phyloP scores from a whole-genome alignment of 352 stramenopile species.

The Aphanomyces cochlioides region DNA sequence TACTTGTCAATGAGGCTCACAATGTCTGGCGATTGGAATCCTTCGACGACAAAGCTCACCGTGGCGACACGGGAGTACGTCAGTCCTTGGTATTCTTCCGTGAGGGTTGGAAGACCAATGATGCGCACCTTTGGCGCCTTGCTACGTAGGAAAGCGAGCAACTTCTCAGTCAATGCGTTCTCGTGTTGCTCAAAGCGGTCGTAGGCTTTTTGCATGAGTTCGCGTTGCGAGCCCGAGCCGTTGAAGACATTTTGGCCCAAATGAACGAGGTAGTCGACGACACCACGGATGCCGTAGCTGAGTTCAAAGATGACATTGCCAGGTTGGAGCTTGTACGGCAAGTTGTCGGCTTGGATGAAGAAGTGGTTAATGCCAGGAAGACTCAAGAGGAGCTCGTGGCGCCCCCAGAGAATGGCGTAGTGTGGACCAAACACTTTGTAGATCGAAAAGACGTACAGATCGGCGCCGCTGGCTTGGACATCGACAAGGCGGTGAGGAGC shows the following conservation, averaged over 20 bases:
- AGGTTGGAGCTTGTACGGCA: slow-evolving; percentile 30
- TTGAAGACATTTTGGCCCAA: not conserved
- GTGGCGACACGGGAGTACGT: slow-evolving; percentile 16
- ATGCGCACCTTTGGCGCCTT: not conserved
- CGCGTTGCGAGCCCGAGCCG: not conserved
- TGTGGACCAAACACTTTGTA: slow-evolving; percentile 37
- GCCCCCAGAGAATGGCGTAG: slow-evolving; percentile 29
- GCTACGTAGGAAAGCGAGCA: slow-evolving; percentile 16
- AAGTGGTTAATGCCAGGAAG: slow-evolving; percentile 27
- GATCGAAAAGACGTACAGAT: slow-evolving; percentile 30
- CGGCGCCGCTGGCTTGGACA: slow-evolving; percentile 25
- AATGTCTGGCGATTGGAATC: slow-evolving; percentile 7
- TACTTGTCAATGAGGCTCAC: slow-evolving; percentile 7
- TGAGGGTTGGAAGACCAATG: slow-evolving; percentile 7
- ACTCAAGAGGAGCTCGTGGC: slow-evolving; percentile 22
- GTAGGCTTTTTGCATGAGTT: slow-evolving; percentile 17
- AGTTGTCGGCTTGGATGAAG: slow-evolving; percentile 23
- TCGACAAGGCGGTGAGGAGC: slow-evolving; percentile 30
- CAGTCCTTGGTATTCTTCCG: not conserved
- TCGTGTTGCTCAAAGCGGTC: slow-evolving; percentile 28
- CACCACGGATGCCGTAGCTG: slow-evolving; percentile 1
- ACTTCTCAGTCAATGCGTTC: not conserved
- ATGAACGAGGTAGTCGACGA: slow-evolving; percentile 21
- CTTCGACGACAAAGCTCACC: slow-evolving; percentile 22
- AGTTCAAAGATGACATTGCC: slow-evolving; percentile 30